phyloP scores from a whole-genome alignment of 116 monocot genomes.

The Iris pallida region DNA sequence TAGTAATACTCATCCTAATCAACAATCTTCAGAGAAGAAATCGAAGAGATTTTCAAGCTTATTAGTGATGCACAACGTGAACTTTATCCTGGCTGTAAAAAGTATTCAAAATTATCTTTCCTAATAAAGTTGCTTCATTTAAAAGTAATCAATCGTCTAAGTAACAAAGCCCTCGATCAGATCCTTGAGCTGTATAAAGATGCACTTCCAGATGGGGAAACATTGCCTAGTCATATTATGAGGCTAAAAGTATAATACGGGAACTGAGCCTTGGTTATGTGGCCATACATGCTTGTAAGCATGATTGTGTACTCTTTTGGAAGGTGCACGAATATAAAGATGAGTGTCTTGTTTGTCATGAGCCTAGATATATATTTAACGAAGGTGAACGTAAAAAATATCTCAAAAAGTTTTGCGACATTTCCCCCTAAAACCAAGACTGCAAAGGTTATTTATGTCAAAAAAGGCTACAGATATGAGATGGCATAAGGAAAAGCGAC shows the following conservation, averaged over 20 bases:
- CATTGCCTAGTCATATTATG: background rate
- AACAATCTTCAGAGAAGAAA: background rate
- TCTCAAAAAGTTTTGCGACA: constrained; percentile 6
- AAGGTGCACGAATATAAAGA: background rate
- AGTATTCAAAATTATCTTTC: background rate
- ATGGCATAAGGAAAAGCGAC: constrained; percentile 7
- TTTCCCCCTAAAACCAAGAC: constrained; percentile 15
- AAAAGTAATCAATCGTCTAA: background rate
- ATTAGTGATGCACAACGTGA: background rate
- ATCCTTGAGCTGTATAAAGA: background rate
- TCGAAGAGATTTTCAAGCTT: background rate
- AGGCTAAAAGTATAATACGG: background rate
- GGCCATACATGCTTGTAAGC: background rate
- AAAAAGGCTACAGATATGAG: background rate
- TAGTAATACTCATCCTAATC: background rate
- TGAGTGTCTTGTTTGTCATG: background rate
- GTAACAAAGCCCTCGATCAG: background rate
- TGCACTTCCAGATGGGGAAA: background rate
- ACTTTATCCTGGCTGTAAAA: background rate
- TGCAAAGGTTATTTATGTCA: constrained; percentile 1
- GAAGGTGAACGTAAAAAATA: background rate
- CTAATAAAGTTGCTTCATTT: background rate
- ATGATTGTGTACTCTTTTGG: constrained; percentile 1
- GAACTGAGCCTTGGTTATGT: background rate
- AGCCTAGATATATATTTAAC: background rate